A percentile compares a stretch with the other conserved stretches of the same genome.
These are phyloP conservation scores for Xylaria sp. DNA, from an alignment of 2,329 filamentous ascomycete genomes.

Conservation along the genomic window DNA sequence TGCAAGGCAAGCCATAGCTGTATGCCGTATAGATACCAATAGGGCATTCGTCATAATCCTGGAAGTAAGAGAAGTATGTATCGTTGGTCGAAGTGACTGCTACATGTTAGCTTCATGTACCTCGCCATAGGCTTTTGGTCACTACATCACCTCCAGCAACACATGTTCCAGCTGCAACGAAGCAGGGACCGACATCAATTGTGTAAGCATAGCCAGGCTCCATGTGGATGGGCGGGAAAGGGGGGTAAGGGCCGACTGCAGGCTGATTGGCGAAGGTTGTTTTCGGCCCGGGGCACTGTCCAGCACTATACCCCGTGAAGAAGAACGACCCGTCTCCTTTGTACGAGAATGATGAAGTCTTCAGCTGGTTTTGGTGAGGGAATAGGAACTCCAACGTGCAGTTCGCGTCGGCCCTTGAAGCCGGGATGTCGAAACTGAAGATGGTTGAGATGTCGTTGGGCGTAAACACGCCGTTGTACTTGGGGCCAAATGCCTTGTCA, in stretches of 20 bases:
- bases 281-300: constrained; percentile 45
- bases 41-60: constrained; percentile 44
- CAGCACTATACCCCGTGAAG: constrained; percentile 47
- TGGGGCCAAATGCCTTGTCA: constrained; percentile 52
- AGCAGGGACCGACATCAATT: constrained; percentile 49
- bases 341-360: constrained; percentile 50
- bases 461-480: constrained; percentile 54
- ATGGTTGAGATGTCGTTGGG: constrained; percentile 51
- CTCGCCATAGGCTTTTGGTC: background rate
- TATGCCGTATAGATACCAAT: constrained; percentile 49
- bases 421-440: constrained; percentile 59
- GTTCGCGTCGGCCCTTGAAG: constrained; percentile 52
- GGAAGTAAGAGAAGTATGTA: constrained; percentile 48
- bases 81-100: constrained; percentile 49
- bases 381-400: constrained; percentile 61
- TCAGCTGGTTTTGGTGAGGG: constrained; percentile 50
- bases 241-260: constrained; percentile 41
- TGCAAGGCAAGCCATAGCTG: constrained; percentile 46
- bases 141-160: constrained; percentile 47
- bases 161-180: constrained; percentile 45
- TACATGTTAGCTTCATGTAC: constrained; percentile 23
- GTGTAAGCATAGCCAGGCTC: constrained; percentile 50
- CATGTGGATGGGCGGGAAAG: constrained; percentile 49
- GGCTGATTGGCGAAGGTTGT: constrained; percentile 50
- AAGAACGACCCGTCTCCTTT: constrained; percentile 52